Conservation (phyloP, 140 eudicot genomes). For the Flaveria floridana region DNA sequence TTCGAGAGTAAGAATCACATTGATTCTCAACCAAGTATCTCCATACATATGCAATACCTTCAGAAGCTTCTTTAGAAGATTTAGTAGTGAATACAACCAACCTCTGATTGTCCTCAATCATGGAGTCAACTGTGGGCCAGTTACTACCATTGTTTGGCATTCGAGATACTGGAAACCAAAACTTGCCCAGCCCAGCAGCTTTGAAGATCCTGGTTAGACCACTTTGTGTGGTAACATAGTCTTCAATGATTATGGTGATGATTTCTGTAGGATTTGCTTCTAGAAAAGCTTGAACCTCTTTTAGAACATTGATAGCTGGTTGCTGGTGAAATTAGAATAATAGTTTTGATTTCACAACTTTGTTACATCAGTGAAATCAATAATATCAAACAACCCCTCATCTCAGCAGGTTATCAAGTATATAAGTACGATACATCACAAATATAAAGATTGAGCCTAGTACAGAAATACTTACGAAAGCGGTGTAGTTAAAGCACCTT, state of each 20-base stretch:
- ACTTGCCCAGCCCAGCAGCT: slow-evolving; percentile 74
- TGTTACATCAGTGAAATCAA: slow-evolving; percentile 8
- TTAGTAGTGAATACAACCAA: slow-evolving; percentile 84
- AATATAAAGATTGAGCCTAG: background rate
- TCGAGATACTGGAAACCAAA: slow-evolving; percentile 85
- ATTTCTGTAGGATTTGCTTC: slow-evolving; percentile 80
- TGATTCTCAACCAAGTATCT: slow-evolving; percentile 83
- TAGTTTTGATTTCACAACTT: background rate
- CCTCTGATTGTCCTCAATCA: slow-evolving; percentile 72
- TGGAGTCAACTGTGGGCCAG: slow-evolving; percentile 94
- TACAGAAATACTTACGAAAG: slow-evolving; percentile 71
- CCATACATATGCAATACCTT: slow-evolving; percentile 91
- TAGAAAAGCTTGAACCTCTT: slow-evolving; percentile 66
- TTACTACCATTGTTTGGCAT: slow-evolving; percentile 86
- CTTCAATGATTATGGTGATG: slow-evolving; percentile 81
- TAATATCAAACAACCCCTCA: slow-evolving; percentile 16
- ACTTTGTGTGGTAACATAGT: slow-evolving; percentile 74
- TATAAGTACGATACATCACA: background rate
- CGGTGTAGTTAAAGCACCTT: slow-evolving; percentile 79
- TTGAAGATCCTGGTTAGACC: slow-evolving; percentile 78
- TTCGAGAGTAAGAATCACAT: slow-evolving; percentile 46
- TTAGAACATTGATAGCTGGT: slow-evolving; percentile 76
- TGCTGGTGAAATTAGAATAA: slow-evolving; percentile 40
- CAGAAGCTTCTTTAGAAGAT: slow-evolving; percentile 70
- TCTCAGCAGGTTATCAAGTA: slow-evolving; percentile 11